A percentile compares a stretch with the other conserved stretches of the same genome.
phyloP scores from a whole-genome alignment of 257 asterid genomes.

The Gardenia jasminoides region DNA sequence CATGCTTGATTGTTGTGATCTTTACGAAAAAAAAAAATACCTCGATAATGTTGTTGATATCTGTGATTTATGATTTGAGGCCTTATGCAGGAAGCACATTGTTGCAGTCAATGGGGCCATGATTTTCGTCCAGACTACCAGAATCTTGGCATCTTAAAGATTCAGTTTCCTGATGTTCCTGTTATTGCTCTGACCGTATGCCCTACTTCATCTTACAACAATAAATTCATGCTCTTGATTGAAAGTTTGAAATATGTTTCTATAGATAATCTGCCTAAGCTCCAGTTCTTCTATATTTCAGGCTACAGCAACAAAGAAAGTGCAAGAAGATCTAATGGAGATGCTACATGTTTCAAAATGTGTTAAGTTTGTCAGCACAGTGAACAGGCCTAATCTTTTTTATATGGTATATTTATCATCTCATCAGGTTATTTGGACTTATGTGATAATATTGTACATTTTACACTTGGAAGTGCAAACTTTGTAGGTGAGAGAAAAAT shows the following conservation, averaged over 20 bases:
- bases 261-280: neutral
- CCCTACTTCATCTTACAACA: conserved; percentile 15
- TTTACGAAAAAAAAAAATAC: neutral
- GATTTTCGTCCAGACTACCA: conserved; percentile 99
- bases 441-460: conserved; percentile 9
- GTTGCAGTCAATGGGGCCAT: conserved; percentile 99
- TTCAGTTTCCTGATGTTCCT: conserved; percentile 95
- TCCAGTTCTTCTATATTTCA: conserved; percentile 18
- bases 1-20: neutral
- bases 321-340: conserved; percentile 85
- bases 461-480: conserved; percentile 16
- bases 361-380: conserved; percentile 83
- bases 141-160: conserved; percentile 95
- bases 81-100: conserved; percentile 91
- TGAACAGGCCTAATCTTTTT: conserved; percentile 93
- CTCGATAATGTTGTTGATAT: neutral
- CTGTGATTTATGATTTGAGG: neutral
- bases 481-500: conserved; percentile 75
- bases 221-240: conserved; percentile 16
- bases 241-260: conserved; percentile 17
- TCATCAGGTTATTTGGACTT: conserved; percentile 4
- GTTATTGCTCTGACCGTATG: conserved; percentile 90
- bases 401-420: conserved; percentile 59
- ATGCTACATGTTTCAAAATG: conserved; percentile 84
- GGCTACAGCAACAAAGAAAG: conserved; percentile 98